These are phyloP conservation scores for Ascobolus immersus DNA, from an alignment of 495 filamentous ascomycete genomes.

Conservation along the genomic window DNA sequence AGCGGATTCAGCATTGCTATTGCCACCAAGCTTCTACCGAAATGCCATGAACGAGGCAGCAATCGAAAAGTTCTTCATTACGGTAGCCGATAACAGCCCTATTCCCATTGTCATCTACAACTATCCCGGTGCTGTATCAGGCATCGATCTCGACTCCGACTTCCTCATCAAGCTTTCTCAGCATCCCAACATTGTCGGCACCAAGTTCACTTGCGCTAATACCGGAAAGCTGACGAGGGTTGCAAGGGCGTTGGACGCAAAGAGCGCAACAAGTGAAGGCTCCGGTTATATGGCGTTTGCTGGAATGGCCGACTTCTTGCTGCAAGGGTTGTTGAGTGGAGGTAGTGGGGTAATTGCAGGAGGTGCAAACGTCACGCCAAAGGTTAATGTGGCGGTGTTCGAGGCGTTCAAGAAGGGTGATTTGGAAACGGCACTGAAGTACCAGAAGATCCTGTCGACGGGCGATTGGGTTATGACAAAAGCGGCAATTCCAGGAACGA, in stretches of 20 bases:
- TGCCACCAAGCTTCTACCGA: slow-evolving; percentile 68
- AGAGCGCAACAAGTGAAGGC: slow-evolving; percentile 35
- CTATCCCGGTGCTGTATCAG: slow-evolving; percentile 74
- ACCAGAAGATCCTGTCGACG: slow-evolving; percentile 44
- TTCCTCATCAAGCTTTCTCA: slow-evolving; percentile 55
- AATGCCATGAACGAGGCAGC: slow-evolving; percentile 51
- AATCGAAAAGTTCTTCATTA: slow-evolving; percentile 49
- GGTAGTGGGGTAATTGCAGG: slow-evolving; percentile 70
- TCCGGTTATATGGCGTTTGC: slow-evolving; percentile 66
- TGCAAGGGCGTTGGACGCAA: slow-evolving; percentile 48
- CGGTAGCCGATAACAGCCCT: slow-evolving; percentile 48
- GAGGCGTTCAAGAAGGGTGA: slow-evolving; percentile 47
- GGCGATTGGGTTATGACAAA: slow-evolving; percentile 76
- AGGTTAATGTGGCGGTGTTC: slow-evolving; percentile 61
- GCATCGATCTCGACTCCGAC: slow-evolving; percentile 79
- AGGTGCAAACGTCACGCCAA: slow-evolving; percentile 65
- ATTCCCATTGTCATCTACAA: slow-evolving; percentile 71
- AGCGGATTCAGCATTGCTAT: slow-evolving; percentile 51
- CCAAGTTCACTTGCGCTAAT: slow-evolving; percentile 79
- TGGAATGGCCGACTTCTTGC: slow-evolving; percentile 66
- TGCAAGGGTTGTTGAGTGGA: slow-evolving; percentile 56
- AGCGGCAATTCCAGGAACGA: slow-evolving; percentile 63
- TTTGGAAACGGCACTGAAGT: slow-evolving; percentile 42
- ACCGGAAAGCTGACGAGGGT: slow-evolving; percentile 74
- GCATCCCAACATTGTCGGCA: slow-evolving; percentile 65